Evolutionary conservation across 495 filamentous ascomycete genomes (phyloP), one percentile per base, ranked within the genome.

Genomic region (Melanomma pulvis-pyrius): DNA sequence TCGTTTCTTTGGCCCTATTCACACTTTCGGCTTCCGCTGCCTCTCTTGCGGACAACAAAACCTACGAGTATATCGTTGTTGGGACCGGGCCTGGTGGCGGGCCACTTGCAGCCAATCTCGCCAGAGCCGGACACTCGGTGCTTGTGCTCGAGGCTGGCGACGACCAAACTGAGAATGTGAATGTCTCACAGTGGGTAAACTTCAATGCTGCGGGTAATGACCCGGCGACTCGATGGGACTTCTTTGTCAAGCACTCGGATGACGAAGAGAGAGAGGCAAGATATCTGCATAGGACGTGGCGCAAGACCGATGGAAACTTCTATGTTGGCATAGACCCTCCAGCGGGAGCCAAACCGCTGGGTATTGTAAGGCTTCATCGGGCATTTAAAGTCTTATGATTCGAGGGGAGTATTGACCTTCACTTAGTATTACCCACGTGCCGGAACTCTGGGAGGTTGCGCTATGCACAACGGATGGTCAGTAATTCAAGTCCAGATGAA

Each of bases 361-460:
- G 82, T 15, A 76, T 79, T 39, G 75, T 78, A 24, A 61, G 64
- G 56, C 17, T 44, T 17, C 39, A 15, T 44, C 17, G n/a, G n/a
- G 13, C 8, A 41, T 41, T 41, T 8, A 17, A 41, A 41, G 8
- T 41, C 17, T 8, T 8, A 41, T 41, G 8, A 17, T 41, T 17
- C 34, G 34, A 17, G 8, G 34, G 34, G 34, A 41, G 34, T 34
- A 52, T 29, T 17, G 9, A 50, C n/a, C 5, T 2, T 19, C 3
- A 3, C 11, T 13, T 44, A 67, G 59, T 68, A 68, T 53, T 84
- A 84, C 52, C 82, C 82, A 7, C 77, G 83, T 7, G 72, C 80
- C 0, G 79, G 78, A 4, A 76, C 78, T 1, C 73, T 85, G 13
- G 82, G 83, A 22, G 83, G 82, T 8, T 85, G 83, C 68, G 76